Evolutionary conservation across 352 stramenopile genomes (phyloP).

Genomic region (Globisporangium cederbergense): DNA sequence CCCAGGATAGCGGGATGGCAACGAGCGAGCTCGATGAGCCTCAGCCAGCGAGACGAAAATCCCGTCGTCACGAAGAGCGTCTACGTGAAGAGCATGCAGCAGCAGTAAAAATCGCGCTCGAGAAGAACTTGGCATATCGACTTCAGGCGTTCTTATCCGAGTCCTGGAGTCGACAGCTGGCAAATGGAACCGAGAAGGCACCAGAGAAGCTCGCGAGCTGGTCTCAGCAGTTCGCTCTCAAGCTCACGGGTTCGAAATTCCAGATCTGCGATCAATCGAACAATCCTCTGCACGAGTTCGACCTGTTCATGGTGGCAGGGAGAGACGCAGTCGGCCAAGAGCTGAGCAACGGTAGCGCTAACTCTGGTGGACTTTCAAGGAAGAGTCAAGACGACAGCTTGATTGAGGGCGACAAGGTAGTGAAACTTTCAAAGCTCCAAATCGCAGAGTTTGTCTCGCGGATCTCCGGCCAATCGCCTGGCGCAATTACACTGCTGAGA

Average conservation of each 20-base stretch:
- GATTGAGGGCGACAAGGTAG: neutral
- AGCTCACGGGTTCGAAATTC: conserved; percentile 30
- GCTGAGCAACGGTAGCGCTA: neutral
- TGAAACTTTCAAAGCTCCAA: conserved; percentile 13
- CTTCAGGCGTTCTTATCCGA: conserved; percentile 42
- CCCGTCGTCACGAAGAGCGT: conserved; percentile 58
- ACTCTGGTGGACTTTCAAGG: neutral
- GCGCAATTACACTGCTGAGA: neutral
- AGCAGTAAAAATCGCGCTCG: conserved; percentile 50
- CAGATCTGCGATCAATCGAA: conserved; percentile 22
- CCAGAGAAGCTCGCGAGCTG: conserved; percentile 19
- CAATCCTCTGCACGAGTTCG: conserved; percentile 11
- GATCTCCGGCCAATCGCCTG: neutral
- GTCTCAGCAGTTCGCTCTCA: conserved; percentile 23
- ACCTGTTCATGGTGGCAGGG: conserved; percentile 19
- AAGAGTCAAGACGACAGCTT: neutral
- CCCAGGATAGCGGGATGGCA: conserved; percentile 31
- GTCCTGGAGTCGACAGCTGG: conserved; percentile 8
- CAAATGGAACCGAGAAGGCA: conserved; percentile 10
- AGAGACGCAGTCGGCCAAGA: conserved; percentile 6
- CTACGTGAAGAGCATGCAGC: conserved; percentile 66
- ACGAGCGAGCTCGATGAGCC: conserved; percentile 26
- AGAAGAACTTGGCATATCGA: conserved; percentile 59
- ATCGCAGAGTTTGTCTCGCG: conserved; percentile 17
- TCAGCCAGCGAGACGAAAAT: conserved; percentile 46